A percentile compares a stretch with the other conserved stretches of the same genome.
Evolutionary conservation across 768 basidiomycete genomes (phyloP).

Genomic region (Clathrus columnatus): DNA sequence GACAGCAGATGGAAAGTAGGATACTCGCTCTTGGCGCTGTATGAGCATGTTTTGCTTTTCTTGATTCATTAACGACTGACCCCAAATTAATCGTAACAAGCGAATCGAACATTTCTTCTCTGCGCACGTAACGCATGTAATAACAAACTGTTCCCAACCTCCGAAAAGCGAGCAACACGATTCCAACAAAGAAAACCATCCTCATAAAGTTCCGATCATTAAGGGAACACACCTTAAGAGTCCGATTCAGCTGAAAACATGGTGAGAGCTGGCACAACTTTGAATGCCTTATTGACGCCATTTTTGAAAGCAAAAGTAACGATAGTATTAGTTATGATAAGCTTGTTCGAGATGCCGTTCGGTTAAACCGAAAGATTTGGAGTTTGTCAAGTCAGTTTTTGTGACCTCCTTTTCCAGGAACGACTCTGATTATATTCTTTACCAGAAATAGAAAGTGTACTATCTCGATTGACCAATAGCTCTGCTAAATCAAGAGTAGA

Average conservation of each 20-base stretch:
- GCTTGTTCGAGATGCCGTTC: conserved; percentile 56
- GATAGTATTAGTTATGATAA: conserved; percentile 31
- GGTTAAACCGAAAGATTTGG: conserved; percentile 85
- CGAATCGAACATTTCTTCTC: conserved; percentile 85
- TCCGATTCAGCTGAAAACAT: conserved; percentile 52
- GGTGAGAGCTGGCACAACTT: conserved; percentile 32
- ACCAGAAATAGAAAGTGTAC: conserved; percentile 5
- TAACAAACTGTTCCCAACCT: conserved; percentile 47
- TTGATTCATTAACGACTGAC: not conserved
- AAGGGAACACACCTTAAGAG: conserved; percentile 40
- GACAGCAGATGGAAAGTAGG: conserved; percentile 39
- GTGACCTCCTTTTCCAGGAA: not conserved
- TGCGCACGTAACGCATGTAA: conserved; percentile 76
- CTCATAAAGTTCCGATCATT: conserved; percentile 24
- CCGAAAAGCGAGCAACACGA: conserved; percentile 23
- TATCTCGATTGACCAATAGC: conserved; percentile 19
- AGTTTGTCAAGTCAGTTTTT: conserved; percentile 28
- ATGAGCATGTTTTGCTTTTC: not conserved
- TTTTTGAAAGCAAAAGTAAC: conserved; percentile 1
- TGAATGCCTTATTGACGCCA: not conserved
- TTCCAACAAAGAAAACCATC: conserved; percentile 60
- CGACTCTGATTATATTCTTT: not conserved
- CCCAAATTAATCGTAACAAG: conserved; percentile 39
- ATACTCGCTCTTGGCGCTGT: conserved; percentile 73
- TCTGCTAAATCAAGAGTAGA: conserved; percentile 24